Percentiles rank a stretch among this genome's conserved stretches.
Evolutionary conservation across 768 basidiomycete species (phyloP).

Genomic region (Tephrocybe sp.): DNA sequence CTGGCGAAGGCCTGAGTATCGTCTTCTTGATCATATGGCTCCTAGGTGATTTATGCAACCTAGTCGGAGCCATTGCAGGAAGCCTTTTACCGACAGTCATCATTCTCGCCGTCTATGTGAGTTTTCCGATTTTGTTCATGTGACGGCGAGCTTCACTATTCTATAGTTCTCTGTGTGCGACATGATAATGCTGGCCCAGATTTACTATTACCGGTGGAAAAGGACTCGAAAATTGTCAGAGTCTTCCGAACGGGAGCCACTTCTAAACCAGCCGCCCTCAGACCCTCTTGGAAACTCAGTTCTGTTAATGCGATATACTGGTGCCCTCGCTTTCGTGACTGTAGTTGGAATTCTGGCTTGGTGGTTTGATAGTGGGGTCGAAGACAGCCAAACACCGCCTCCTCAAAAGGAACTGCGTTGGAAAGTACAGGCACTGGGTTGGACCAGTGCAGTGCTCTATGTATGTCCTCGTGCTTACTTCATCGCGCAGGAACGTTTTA

Average conservation of each 20-base stretch:
- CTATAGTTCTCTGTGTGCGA: conserved; percentile 87
- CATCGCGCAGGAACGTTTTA: conserved; percentile 2
- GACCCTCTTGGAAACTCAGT: conserved; percentile 22
- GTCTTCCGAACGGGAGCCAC: conserved; percentile 20
- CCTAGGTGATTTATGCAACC: conserved; percentile 75
- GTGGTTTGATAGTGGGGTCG: conserved; percentile 57
- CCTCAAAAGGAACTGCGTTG: conserved; percentile 45
- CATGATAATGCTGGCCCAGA: conserved; percentile 73
- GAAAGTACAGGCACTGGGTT: conserved; percentile 81
- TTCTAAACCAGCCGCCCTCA: conserved; percentile 12
- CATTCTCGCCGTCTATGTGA: conserved; percentile 81
- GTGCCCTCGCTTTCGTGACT: conserved; percentile 61
- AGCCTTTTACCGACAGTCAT: conserved; percentile 87
- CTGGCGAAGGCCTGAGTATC: conserved; percentile 92
- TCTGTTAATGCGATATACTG: conserved; percentile 38
- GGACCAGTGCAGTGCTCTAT: conserved; percentile 83
- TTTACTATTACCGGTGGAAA: conserved; percentile 89
- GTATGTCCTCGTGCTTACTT: conserved; percentile 54
- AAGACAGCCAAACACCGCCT: conserved; percentile 25
- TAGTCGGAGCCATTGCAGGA: conserved; percentile 72
- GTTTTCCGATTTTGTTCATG: conserved; percentile 29
- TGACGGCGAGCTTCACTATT: not conserved
- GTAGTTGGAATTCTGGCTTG: conserved; percentile 60
- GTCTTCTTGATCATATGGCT: conserved; percentile 84
- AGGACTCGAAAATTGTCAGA: conserved; percentile 20